Percentiles rank a stretch among this genome's conserved stretches.
These are phyloP conservation scores for Iberis pinnata DNA, from an alignment of 345 rosid genomes.

Conservation along the genomic window DNA sequence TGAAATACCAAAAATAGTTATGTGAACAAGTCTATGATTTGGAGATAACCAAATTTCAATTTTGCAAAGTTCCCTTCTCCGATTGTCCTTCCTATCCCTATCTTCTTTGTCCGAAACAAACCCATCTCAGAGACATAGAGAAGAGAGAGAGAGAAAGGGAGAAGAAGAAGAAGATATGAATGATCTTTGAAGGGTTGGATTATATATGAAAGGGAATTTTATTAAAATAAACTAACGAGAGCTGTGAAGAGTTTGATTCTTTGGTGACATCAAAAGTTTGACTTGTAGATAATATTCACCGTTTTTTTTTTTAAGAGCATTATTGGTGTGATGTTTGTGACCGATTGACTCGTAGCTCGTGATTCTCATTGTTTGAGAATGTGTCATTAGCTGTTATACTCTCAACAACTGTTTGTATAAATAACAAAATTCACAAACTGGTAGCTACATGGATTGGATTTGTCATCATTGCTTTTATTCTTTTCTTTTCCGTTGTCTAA, in stretches of 20 bases:
- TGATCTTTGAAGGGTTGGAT: conserved; percentile 5
- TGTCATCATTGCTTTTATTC: no score
- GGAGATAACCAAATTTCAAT: conserved; percentile 75
- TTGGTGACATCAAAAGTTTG: conserved; percentile 12
- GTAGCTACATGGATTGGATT: background rate
- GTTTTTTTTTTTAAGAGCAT: conserved; percentile 5
- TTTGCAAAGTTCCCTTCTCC: conserved; percentile 91
- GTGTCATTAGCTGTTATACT: background rate
- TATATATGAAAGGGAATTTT: conserved; percentile 4
- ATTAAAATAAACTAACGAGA: background rate
- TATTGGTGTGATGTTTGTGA: conserved; percentile 16
- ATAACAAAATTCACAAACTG: background rate
- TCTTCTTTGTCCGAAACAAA: conserved; percentile 34
- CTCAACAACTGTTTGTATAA: background rate
- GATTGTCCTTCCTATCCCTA: conserved; percentile 64
- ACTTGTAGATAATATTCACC: conserved; percentile 19
- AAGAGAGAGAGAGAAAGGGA: background rate
- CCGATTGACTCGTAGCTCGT: conserved; percentile 4
- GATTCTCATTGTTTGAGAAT: background rate
- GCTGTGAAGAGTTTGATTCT: conserved; percentile 13
- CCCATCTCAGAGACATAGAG: conserved; percentile 18
- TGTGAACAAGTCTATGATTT: conserved; percentile 75
- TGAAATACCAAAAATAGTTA: no score
- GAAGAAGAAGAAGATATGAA: conserved; percentile 2
- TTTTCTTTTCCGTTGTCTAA: background rate